Base-by-base conservation (phyloP, 495 filamentous ascomycete genomes). In the Aspergillus taichungensis region DNA sequence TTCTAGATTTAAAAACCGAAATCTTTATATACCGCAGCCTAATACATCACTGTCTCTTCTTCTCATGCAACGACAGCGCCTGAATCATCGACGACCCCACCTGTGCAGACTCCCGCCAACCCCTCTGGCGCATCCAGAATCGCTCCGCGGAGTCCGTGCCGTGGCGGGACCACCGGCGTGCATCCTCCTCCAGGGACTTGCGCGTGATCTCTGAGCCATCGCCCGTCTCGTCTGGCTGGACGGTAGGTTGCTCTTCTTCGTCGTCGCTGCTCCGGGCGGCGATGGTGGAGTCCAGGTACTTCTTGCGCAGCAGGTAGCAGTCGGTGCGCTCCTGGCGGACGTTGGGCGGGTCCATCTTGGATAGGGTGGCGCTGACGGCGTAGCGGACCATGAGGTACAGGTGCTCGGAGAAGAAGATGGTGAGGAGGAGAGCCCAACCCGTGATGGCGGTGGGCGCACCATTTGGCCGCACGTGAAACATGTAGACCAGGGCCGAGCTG, bases 321-420 rank as follows among this genome's bases (percentile, higher is more conserved):
- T 92, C 85, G 0, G 77, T 71, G 5, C 83, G 76, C 63, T 92
- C 88, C 61, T 88, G 87, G 53, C 85, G 80, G 34, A 90, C 64
- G 12, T 90, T 89, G 0, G 88, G 86, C 5, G 78, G 84, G 53
- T 96, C 90, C 13, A 97, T 70, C 57, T 88, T 88, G n/a, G 62
- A 61, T 50, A 97, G 76, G 6, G 79, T 80, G 13, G 75, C 66
- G 28, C 80, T 75, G 1, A 95, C 84, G 0, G 67, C 76, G 46
- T 83, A 78, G 46, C 88, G 79, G 0, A 84, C 74, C 2, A 78
- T 67, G 13, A 98, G 72, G 53, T 91, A 97, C 1, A 88, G 50
- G 49, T 97, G 92, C 59, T 98, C 92, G 0, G 85, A 80, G 53
- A 94, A 79, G 53, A 96, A 76, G 24, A 98, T 83, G 0, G 84